Conservation (phyloP, 108 stramenopile species). For the Epithemia pelagica region DNA sequence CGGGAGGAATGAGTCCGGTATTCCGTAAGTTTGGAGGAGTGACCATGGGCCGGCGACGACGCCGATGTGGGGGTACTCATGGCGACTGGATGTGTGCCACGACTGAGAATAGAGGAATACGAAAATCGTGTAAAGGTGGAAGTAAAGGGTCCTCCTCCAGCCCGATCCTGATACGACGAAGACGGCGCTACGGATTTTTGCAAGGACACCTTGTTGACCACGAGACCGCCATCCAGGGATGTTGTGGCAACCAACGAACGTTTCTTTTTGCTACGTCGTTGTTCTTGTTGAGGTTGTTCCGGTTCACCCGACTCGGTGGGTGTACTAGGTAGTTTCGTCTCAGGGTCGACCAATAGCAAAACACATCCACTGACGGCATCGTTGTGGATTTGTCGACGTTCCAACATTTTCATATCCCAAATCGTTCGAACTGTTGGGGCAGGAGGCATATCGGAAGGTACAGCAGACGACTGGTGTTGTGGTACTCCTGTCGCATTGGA, state of each 20-base stretch:
- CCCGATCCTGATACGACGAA: neutral
- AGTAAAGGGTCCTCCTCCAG: constrained; percentile 26
- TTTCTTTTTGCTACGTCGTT: constrained; percentile 1
- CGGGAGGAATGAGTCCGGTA: constrained; percentile 43
- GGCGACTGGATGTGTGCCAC: constrained; percentile 8
- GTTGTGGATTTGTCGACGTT: constrained; percentile 34
- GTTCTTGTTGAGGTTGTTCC: neutral
- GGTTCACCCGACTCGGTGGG: neutral
- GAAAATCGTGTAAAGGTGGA: constrained; percentile 40
- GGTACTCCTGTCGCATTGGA: neutral
- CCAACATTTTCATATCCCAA: constrained; percentile 53
- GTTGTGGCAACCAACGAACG: constrained; percentile 36
- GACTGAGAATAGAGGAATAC: constrained; percentile 33
- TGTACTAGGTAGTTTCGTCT: neutral
- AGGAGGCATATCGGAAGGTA: constrained; percentile 12
- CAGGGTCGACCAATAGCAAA: constrained; percentile 11
- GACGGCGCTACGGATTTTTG: constrained; percentile 10
- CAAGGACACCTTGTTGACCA: constrained; percentile 32
- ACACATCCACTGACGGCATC: constrained; percentile 52
- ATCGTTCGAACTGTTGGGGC: neutral
- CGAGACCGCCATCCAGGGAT: constrained; percentile 52
- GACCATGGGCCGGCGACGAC: too few species aligned
- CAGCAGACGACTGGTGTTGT: neutral
- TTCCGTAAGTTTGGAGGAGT: constrained; percentile 33
- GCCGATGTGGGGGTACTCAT: neutral